Evolutionary conservation across 2,329 filamentous ascomycete genomes (phyloP), one percentile per base, ranked within the genome.

Genomic region (Purpureocillium lavendulum): DNA sequence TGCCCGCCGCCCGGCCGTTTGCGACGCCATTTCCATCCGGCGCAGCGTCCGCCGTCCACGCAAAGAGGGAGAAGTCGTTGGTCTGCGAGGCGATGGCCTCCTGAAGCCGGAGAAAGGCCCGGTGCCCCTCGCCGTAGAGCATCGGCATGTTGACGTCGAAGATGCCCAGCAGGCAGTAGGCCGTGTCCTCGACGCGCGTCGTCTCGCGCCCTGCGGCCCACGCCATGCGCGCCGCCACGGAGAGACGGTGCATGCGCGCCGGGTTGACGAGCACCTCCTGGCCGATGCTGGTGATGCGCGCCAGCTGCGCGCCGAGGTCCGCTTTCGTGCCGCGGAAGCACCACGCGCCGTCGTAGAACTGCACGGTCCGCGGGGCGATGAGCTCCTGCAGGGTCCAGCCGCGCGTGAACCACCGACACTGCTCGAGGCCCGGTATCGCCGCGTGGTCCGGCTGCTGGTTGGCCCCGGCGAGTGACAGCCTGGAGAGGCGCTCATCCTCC

Each of bases 381-480:
- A 83, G 78, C 57, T 86, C 78, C 53, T 82, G 82, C 46, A 82
- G 62, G 0, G 79, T 84, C 51, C 77, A 75, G n/a, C 59, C 59
- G 73, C 70, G 46, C 1, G 49, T 55, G 38, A 62, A 62, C 58
- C 60, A 63, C 7, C 21, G 21, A 10, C 21, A 26, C 6, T 10
- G 21, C 21, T 26, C 21, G 21, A 53, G 46, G 35, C 41, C 21
- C 10, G 21, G 21, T 26, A 26, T 26, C 21, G 21, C 10, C 21
- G 10, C 21, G 21, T 26, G 21, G 6, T 26, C 21, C 21, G 5
- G 21, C 21, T 26, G 21, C 21, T 26, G 21, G 21, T 26, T 26
- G 21, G 6, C 21, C 6, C 21, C 10, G 21, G 21, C 10, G 10
- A 26, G 21, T n/a, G n/a, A n/a, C n/a, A n/a, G n/a, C n/a, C n/a